Base-by-base conservation (phyloP, 495 filamentous ascomycete species). In the Penicillium egyptiacum region DNA sequence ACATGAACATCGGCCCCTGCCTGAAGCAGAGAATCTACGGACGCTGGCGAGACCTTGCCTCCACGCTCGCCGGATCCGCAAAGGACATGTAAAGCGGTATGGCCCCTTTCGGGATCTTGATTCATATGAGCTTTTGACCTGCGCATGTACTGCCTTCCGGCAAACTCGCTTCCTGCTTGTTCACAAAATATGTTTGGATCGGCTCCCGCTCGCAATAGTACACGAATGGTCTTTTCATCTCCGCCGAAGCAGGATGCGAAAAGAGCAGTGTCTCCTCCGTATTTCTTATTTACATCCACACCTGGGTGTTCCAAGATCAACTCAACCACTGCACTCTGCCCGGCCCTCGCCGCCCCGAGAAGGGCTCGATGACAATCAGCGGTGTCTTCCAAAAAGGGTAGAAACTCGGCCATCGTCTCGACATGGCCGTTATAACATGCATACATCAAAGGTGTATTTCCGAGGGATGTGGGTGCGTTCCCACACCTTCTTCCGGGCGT, bases 81-180 rank as follows among this genome's bases (percentile, higher is more conserved):
- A 59, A 65, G 48, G 50, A 49, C 59, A 50, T 65, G 62, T 10
- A 65, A 37, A 42, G 62, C 51, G 17, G 62, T 65, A 28, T 50
- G 54, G n/a, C 62, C 62, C 35, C 55, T 61, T 30, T 31, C 1
- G 31, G 52, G 39, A 28, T 52, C 30, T 39, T 17, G 40, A 26
- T 33, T 5, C 41, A 10, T 7, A 31, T 10, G 31, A 25, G 20
- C 12, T 52, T 25, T 37, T 6, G 25, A 26, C 25, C 25, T 26
- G 25, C 25, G 25, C 5, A 26, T 26, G 25, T 6, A 26, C 25
- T 6, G 25, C 5, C 2, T 4, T 26, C 25, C 5, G 5, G 25
- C 2, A 26, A 16, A 9, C 23, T 16, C 37, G 5, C 4, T 0
- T 28, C 28, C 8, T 11, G 7, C 28, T 11, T 31, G 28, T 31